Evolutionary conservation across 208 protist species (phyloP).

Genomic region (Leishmania guyanensis): DNA sequence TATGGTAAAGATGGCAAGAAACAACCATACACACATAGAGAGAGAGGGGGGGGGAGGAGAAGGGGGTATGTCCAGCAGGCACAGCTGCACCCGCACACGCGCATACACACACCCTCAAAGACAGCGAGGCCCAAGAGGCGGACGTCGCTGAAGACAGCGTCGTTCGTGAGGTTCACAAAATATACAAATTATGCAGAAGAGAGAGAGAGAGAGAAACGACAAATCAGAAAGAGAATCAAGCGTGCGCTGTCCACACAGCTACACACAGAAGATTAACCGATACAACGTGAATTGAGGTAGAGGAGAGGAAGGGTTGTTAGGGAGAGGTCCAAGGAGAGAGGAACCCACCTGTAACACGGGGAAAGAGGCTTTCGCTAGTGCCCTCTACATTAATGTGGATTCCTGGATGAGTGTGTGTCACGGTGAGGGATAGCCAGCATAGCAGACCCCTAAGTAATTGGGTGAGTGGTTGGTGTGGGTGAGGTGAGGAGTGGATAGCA

Average conservation of each 20-base stretch:
- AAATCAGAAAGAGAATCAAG: neutral
- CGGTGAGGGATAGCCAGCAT: neutral
- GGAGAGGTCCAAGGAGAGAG: neutral
- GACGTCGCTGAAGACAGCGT: neutral
- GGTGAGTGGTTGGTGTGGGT: neutral
- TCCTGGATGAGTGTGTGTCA: neutral
- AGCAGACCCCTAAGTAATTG: neutral
- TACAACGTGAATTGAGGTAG: neutral
- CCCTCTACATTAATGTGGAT: neutral
- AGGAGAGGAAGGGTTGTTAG: neutral
- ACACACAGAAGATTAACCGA: neutral
- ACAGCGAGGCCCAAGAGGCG: neutral
- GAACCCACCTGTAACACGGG: neutral
- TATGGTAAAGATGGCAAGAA: neutral
- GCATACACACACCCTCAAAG: neutral
- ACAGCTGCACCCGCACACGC: neutral
- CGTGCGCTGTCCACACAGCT: neutral
- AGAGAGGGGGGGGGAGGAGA: neutral
- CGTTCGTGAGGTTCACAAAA: neutral
- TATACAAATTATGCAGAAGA: neutral
- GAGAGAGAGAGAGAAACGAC: neutral
- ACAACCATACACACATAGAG: neutral
- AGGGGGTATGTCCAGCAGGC: neutral
- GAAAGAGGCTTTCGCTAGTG: neutral
- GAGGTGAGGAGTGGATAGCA: neutral